A percentile compares a stretch with the other conserved stretches of the same genome.
Conservation (phyloP, 2,329 filamentous ascomycete genomes). For the Nemania sp. region DNA sequence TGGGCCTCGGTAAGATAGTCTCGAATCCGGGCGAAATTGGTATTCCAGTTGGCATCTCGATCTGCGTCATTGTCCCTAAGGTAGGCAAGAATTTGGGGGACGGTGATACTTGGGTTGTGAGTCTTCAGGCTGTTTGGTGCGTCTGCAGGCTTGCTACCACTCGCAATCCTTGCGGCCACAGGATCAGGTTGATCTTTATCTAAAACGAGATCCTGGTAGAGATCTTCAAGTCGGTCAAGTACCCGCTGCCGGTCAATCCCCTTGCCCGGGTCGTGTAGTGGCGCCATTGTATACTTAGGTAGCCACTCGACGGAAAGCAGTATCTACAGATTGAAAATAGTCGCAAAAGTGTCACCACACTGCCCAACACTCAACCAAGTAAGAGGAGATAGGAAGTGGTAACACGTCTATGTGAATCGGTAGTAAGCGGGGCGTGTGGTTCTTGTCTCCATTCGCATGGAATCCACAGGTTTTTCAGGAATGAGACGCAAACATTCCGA, state of each 20-base stretch:
- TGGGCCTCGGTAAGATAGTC: constrained; percentile 54
- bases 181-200: neutral
- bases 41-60: constrained; percentile 51
- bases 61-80: constrained; percentile 62
- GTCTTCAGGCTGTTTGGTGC: constrained; percentile 43
- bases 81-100: constrained; percentile 57
- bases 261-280: constrained; percentile 12
- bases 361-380: constrained; percentile 19
- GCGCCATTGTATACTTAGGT: constrained; percentile 27
- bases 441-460: constrained; percentile 42
- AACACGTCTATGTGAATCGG: constrained; percentile 27
- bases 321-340: constrained; percentile 9
- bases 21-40: constrained; percentile 46
- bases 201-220: constrained; percentile 25
- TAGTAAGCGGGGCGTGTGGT: constrained; percentile 28
- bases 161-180: neutral
- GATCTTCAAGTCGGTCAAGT: constrained; percentile 18
- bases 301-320: constrained; percentile 1
- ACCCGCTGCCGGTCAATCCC: constrained; percentile 1
- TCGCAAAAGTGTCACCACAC: constrained; percentile 9
- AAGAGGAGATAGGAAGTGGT: constrained; percentile 24
- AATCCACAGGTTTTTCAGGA: constrained; percentile 39
- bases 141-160: neutral
- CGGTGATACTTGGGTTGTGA: constrained; percentile 52
- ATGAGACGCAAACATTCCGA: constrained; percentile 44